Evolutionary conservation across 202 grass and related monocot genomes (phyloP).

Genomic region (Sporobolus alterniflorus): DNA sequence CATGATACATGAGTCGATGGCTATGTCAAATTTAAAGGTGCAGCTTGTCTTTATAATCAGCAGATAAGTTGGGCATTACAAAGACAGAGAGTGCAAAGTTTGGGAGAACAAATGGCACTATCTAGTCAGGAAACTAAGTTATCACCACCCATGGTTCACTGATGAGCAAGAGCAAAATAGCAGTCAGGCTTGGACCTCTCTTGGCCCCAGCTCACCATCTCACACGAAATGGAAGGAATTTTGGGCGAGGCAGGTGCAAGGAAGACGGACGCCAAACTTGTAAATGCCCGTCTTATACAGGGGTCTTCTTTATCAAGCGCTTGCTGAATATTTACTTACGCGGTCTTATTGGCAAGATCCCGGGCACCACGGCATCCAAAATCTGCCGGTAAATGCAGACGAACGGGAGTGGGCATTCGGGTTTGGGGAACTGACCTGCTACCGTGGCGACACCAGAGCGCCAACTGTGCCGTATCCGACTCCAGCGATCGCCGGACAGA

Average conservation of each 20-base stretch:
- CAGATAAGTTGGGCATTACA: neutral
- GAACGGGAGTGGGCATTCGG: neutral
- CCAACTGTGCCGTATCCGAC: neutral
- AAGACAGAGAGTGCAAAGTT: neutral
- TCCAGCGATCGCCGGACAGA: neutral
- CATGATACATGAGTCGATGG: neutral
- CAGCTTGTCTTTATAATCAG: neutral
- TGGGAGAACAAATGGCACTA: neutral
- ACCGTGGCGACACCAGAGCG: neutral
- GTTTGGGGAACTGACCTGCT: slow-evolving; percentile 10
- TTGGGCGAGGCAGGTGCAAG: slow-evolving; percentile 24
- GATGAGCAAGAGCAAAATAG: neutral
- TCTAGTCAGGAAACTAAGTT: neutral
- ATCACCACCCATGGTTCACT: neutral
- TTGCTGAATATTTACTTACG: neutral
- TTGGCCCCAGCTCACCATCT: neutral
- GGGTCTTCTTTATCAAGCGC: neutral
- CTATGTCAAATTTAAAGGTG: slow-evolving; percentile 2
- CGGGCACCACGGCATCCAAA: neutral
- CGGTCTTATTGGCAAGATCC: neutral
- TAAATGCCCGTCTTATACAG: neutral
- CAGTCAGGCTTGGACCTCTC: neutral
- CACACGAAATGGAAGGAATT: slow-evolving; percentile 18
- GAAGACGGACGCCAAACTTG: slow-evolving; percentile 34
- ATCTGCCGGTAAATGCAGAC: neutral